Base-by-base conservation (phyloP, 805 yeast genomes). In the Candida verbasci region DNA sequence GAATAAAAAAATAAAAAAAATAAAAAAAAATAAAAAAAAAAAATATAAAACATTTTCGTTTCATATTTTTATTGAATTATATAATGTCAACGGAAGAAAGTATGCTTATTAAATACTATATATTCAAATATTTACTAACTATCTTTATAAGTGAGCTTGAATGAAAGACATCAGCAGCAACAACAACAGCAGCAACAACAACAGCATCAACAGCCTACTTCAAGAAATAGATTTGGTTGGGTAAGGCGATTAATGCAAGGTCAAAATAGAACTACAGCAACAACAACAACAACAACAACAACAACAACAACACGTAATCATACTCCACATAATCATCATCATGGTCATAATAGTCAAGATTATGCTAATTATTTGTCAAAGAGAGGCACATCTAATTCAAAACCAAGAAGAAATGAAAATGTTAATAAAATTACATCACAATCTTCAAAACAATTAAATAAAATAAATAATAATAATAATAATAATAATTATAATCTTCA, bases 191-290 rank as follows among this genome's bases (percentile, higher is more conserved):
- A n/a, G n/a, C n/a, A n/a, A n/a, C n/a, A n/a, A n/a, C n/a, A n/a
- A n/a, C n/a, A n/a, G n/a, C n/a, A n/a, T n/a, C n/a, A n/a, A n/a
- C n/a, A n/a, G n/a, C n/a, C 50, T 21, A 6, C 30, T 16, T 48
- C 55, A 17, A 56, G 59, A 35, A 39, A 35, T 22, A 49, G 69
- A 17, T 64, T 64, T 40, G 53, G 62, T 14, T 64, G 70, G 70
- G 70, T 64, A n/a, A 54, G 52, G 35, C 46, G 70, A 28, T 56
- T 64, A 22, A 63, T 64, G 54, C 68, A 62, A 41, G 32, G 37
- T 17, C 42, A 31, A 22, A 39, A 22, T 24, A 14, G 40, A 32
- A 29, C 38, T 35, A 20, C 28, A 4, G 7, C 24, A 7, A 17
- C 11, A 8, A 8, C 29, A 16, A 14, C 16, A 7, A 12, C 17